Evolutionary conservation across 2,329 filamentous ascomycete genomes (phyloP).

Genomic region (Dactylonectria macrodidyma): DNA sequence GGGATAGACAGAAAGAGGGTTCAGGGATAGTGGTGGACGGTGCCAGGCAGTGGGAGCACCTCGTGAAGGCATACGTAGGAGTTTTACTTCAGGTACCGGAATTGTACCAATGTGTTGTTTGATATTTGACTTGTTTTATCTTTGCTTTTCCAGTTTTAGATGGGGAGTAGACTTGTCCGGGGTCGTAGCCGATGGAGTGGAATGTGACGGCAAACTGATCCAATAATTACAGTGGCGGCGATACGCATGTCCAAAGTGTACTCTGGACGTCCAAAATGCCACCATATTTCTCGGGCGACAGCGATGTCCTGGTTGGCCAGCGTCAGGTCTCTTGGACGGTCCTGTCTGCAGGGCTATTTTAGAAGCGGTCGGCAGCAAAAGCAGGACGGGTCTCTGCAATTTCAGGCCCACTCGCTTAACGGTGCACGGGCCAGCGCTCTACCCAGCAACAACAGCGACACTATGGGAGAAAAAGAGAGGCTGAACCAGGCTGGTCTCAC

Average conservation of each 20-base stretch:
- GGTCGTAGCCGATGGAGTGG: not conserved
- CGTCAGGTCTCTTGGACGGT: constrained; percentile 17
- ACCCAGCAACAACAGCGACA: constrained; percentile 46
- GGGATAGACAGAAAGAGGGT: not conserved
- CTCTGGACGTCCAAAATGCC: not conserved
- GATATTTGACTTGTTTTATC: not conserved
- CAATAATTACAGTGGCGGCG: not conserved
- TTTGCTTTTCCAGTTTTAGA: not conserved
- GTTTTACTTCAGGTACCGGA: not conserved
- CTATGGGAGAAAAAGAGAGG: constrained; percentile 12
- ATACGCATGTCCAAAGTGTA: not conserved
- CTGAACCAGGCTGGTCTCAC: constrained; percentile 1
- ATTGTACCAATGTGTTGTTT: not conserved
- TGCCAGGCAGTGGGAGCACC: not conserved
- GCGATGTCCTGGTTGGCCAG: constrained; percentile 16
- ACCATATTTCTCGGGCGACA: constrained; percentile 10
- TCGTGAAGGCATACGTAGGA: not conserved
- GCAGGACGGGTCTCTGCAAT: constrained; percentile 47
- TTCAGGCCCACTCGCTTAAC: constrained; percentile 52
- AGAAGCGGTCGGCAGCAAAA: constrained; percentile 35
- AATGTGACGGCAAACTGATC: not conserved
- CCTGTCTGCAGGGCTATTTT: constrained; percentile 41
- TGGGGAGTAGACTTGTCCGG: not conserved
- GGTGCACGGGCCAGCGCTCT: constrained; percentile 48
- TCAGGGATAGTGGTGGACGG: constrained; percentile 18